Base-by-base conservation (phyloP, 1,139 yeast genomes). In the Lipomyces yarrowii region DNA sequence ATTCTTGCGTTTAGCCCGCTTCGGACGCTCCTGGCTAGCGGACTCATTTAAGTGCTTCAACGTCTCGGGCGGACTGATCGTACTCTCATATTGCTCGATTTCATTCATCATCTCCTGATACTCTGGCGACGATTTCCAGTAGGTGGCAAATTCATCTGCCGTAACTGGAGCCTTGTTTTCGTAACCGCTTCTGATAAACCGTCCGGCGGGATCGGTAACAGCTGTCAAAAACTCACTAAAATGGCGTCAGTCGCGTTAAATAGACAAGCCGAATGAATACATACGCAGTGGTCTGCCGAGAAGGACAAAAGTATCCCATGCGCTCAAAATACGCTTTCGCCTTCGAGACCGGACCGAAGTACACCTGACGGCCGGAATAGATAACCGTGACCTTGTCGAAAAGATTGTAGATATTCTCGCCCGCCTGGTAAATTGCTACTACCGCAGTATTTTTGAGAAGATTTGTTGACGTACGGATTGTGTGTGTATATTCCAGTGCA, bases 331-430 rank as follows among this genome's bases (percentile, higher is more conserved):
- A 87, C 2, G 74, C 79, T 70, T 83, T 75, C 35, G 89, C 90
- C 64, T 80, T 77, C 26, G 73, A 75, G 30, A 84, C 83, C 6
- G 86, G 85, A 33, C 91, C 91, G 71, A 81, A 87, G 73, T 80
- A 87, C 56, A 87, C 80, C 75, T 87, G 90, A 68, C 78, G 79
- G 63, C 90, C 90, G 61, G 78, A 75, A 76, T 87, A 86, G 57
- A 87, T 75, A 35, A 87, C 86, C 2, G 87, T 84, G 21, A 87
- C 88, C 72, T 86, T 87, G 77, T 87, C 90, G 73, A 87, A 87
- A 58, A 84, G 78, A 62, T 84, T 82, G 74, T 86, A 87, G 69
- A 86, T 84, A 71, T 86, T 84, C 74, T 87, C 89, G 75, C 89
- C 88, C 57, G 90, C 89, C 77, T 87, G 91, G 74, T 87, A 87